These are phyloP conservation scores for Mycena galopus DNA, from an alignment of 768 basidiomycete genomes.

Conservation along the genomic window DNA sequence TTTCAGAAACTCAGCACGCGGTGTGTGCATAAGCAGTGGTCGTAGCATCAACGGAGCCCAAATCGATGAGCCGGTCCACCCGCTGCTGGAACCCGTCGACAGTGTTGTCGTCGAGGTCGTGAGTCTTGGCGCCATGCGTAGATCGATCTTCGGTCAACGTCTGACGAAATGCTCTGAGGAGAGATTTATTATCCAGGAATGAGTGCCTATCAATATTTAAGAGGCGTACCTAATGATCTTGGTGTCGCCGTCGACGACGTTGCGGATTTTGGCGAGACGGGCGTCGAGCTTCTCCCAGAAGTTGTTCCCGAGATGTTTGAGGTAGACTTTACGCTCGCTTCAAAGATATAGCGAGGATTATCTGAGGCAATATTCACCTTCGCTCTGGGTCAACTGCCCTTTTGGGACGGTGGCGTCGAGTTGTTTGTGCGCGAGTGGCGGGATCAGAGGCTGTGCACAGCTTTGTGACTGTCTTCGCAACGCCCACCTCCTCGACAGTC, in stretches of 20 bases:
- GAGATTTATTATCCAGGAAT: not conserved
- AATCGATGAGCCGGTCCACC: not conserved
- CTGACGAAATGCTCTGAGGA: not conserved
- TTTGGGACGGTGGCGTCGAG: no score
- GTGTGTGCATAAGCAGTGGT: not conserved
- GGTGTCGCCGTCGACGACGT: slow-evolving; percentile 11
- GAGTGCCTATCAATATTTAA: not conserved
- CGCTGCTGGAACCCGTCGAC: not conserved
- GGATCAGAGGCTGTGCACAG: no score
- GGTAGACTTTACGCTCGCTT: slow-evolving; percentile 36
- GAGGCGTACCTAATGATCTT: not conserved
- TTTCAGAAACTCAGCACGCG: no score
- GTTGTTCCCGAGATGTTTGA: slow-evolving; percentile 1
- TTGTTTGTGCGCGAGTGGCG: no score
- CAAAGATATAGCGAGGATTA: no score
- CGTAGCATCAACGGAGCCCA: not conserved
- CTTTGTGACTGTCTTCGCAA: no score
- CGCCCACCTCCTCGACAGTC: no score
- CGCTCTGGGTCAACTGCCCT: no score
- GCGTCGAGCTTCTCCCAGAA: slow-evolving; percentile 38
- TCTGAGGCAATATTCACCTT: no score
- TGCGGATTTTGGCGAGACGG: slow-evolving; percentile 23
- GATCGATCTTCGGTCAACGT: not conserved
- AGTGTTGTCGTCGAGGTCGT: not conserved
- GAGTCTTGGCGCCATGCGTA: not conserved